Evolutionary conservation across 345 rosid species (phyloP), one percentile per base, ranked within the genome.

Genomic region (Syzygium oleosum): DNA sequence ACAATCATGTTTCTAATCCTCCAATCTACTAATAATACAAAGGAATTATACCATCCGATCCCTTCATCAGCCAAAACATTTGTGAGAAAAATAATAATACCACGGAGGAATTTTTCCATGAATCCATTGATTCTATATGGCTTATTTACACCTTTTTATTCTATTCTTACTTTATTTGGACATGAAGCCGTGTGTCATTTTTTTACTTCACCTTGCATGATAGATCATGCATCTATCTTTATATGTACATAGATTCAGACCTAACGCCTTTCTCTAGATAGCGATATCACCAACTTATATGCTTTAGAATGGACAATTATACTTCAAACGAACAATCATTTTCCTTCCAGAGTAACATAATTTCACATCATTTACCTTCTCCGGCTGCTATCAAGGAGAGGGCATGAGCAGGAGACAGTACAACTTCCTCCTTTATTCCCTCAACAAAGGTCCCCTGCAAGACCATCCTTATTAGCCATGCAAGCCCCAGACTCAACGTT

Each of bases 381-480:
- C 99, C 99, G 90, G 99, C 97, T 53, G 99, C 99, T 87, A 98
- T 96, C 89, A 98, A 95, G 85, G 99, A 98, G 80, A 98, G 99
- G 49, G 96, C 97, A 92, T 98, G 99, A 86, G 99, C 99, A 89
- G 99, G 98, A 88, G 99, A 98, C 90, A 98, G 90, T 41, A 98
- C 99, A 91, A 97, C 99, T 94, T 98, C 99, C 90, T 98, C 98
- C 94, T 98, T 96, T 86, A 98, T 89, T 89, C 99, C 99, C 90
- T 98, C 99, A 56, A 98, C 97, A 91, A 94, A 98, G 88, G 98
- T 98, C 92, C 99, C 99, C 99, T 98, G 87, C 80, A 38, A 73
- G 23, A 73, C 80, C 49, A 19, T 34, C 38, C 46, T 19, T 34
- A 38, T 73, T 34, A 73, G 49, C 22, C 80, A 73, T 73, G 80